These are phyloP conservation scores for Cystobasidiaceae sp. DNA, from an alignment of 1,284 basidiomycete species.

Conservation along the genomic window DNA sequence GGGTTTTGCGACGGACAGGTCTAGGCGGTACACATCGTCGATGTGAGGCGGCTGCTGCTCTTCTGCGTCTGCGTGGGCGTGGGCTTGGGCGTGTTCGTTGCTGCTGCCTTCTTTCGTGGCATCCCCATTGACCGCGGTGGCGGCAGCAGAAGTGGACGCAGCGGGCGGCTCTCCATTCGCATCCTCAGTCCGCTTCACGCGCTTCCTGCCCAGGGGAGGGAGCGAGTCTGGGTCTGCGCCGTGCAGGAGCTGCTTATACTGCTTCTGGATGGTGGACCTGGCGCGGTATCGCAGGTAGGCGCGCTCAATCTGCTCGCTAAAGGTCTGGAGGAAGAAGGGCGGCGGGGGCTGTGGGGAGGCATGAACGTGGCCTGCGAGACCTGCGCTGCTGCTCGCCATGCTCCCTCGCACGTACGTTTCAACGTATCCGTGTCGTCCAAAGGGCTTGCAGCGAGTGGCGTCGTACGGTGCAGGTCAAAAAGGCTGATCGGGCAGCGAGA, in stretches of 20 bases:
- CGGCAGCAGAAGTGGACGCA: too few relatives aligned
- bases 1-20: constrained; percentile 18
- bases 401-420: too few relatives aligned
- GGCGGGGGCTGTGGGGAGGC: neutral
- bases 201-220: constrained; percentile 1
- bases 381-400: neutral
- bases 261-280: constrained; percentile 2
- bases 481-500: too few relatives aligned
- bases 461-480: too few relatives aligned
- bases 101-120: too few relatives aligned
- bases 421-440: too few relatives aligned
- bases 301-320: constrained; percentile 6
- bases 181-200: constrained; percentile 2
- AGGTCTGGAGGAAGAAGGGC: constrained; percentile 19
- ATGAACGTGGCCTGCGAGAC: neutral
- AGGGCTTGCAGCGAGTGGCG: too few relatives aligned
- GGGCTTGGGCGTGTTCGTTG: too few relatives aligned
- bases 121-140: too few relatives aligned
- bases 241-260: constrained; percentile 23
- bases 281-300: constrained; percentile 20
- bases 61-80: neutral
- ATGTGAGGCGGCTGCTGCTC: constrained; percentile 6
- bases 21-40: constrained; percentile 17
- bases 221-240: constrained; percentile 18
- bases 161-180: too few relatives aligned